phyloP scores from a whole-genome alignment of 768 basidiomycete genomes.

The Termitomyces sp. region DNA sequence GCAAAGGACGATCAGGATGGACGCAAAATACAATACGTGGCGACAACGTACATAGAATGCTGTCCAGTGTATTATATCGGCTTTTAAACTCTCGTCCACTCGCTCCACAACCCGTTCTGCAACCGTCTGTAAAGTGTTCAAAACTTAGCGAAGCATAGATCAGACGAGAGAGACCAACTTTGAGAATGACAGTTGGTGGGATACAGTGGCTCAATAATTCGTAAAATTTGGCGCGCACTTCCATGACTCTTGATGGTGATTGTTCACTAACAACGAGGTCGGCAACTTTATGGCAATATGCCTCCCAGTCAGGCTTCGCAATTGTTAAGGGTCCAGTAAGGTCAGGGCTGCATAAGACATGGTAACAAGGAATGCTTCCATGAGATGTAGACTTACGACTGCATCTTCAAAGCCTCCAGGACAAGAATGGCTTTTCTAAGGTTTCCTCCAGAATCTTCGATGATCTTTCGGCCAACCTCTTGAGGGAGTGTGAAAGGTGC shows the following conservation, averaged over 20 bases:
- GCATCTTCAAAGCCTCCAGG: slow-evolving; percentile 95
- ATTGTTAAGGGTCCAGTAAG: slow-evolving; percentile 73
- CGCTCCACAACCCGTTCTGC: slow-evolving; percentile 82
- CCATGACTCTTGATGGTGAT: slow-evolving; percentile 82
- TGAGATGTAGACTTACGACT: slow-evolving; percentile 55
- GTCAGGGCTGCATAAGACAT: slow-evolving; percentile 54
- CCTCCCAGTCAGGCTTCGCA: slow-evolving; percentile 99
- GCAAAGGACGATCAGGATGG: not conserved
- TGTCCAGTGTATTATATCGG: slow-evolving; percentile 96
- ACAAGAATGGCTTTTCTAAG: slow-evolving; percentile 92
- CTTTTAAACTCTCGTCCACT: slow-evolving; percentile 86
- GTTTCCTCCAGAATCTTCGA: slow-evolving; percentile 81
- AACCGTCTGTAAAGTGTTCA: slow-evolving; percentile 57
- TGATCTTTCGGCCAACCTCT: slow-evolving; percentile 69
- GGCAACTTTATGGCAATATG: slow-evolving; percentile 88
- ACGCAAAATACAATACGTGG: not conserved
- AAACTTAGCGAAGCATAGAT: not conserved
- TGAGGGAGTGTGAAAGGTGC: slow-evolving; percentile 80
- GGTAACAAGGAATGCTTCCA: not conserved
- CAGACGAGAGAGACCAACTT: slow-evolving; percentile 44
- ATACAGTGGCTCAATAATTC: slow-evolving; percentile 97
- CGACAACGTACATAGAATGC: slow-evolving; percentile 76
- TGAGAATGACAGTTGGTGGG: slow-evolving; percentile 85
- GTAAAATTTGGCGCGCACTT: slow-evolving; percentile 89
- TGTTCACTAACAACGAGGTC: slow-evolving; percentile 89